These are phyloP conservation scores for Quillaja saponaria DNA, from an alignment of 306 rosid species.

Conservation along the genomic window DNA sequence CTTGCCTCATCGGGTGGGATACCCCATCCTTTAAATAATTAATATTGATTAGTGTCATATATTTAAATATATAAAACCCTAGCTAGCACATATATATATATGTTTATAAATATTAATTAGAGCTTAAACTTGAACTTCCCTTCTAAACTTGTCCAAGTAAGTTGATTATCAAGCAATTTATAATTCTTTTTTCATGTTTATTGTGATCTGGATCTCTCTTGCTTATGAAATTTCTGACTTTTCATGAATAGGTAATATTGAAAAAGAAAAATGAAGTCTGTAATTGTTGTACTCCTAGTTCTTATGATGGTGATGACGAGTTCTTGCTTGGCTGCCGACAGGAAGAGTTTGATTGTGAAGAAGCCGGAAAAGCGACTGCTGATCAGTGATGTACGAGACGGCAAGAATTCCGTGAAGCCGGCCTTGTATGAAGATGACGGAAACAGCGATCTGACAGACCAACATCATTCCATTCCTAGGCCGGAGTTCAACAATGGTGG, in stretches of 20 bases:
- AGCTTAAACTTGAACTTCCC: background rate
- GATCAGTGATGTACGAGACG: no score
- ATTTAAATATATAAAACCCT: no score
- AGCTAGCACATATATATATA: background rate
- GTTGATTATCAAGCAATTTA: no score
- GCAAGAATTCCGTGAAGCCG: no score
- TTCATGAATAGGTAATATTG: background rate
- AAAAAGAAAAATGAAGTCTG: conserved; percentile 17
- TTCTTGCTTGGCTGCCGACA: background rate
- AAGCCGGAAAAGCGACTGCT: background rate
- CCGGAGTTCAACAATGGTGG: conserved; percentile 18
- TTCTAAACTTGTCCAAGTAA: no score
- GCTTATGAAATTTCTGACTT: no score
- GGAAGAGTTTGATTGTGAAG: background rate
- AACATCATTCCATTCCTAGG: conserved; percentile 37
- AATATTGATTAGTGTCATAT: conserved; percentile 12
- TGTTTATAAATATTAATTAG: background rate
- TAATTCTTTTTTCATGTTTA: no score
- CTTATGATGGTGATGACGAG: conserved; percentile 29
- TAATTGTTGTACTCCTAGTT: conserved; percentile 2
- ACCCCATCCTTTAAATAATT: background rate
- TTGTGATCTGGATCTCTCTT: no score
- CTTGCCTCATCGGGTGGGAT: conserved; percentile 27
- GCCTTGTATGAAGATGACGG: no score
- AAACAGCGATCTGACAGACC: no score